Conservation (phyloP, 139 green algal species). For the Volvox africanus region DNA sequence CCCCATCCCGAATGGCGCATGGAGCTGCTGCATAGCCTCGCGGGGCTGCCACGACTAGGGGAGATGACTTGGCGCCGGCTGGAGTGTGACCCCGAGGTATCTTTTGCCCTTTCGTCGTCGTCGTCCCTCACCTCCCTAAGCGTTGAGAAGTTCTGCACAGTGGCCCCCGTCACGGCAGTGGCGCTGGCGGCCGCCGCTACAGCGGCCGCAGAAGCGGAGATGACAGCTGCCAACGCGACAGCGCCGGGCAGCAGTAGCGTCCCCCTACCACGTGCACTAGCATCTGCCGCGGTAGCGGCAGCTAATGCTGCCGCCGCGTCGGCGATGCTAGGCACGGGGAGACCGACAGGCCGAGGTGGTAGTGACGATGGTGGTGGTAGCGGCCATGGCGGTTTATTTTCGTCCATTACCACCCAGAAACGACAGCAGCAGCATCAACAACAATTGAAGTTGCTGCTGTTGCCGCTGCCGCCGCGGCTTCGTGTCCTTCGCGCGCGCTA, state of each 20-base stretch:
- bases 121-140: neutral
- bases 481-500: neutral
- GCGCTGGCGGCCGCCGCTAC: neutral
- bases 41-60: neutral
- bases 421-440: neutral
- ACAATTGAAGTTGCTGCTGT: slow-evolving; percentile 1
- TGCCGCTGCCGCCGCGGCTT: slow-evolving; percentile 18
- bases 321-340: neutral
- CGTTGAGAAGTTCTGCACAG: neutral
- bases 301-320: too few species aligned
- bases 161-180: neutral
- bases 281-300: neutral
- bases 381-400: neutral
- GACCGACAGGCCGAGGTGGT: neutral
- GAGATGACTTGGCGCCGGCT: slow-evolving; percentile 17
- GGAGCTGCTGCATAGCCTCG: neutral
- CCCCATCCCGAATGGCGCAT: slow-evolving; percentile 9
- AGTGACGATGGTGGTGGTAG: neutral
- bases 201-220: too few species aligned
- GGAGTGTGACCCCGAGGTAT: neutral
- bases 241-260: neutral
- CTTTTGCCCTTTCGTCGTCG: neutral
- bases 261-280: neutral
- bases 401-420: neutral
- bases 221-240: neutral